phyloP scores from a whole-genome alignment of 371 early-diverging fungal genomes.

The Mucor racemosus region DNA sequence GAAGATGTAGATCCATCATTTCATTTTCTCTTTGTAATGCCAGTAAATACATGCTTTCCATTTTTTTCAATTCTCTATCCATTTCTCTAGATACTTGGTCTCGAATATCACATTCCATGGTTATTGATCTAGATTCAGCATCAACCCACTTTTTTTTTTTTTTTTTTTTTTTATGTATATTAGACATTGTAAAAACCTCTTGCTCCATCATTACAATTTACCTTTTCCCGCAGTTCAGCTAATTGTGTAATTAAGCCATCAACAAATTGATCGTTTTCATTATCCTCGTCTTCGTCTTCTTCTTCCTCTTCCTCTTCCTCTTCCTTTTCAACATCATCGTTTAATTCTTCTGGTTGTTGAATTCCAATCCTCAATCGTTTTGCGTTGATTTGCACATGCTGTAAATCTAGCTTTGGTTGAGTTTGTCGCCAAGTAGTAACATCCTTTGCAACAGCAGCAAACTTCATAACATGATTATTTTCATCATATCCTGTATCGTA shows the following conservation, averaged over 20 bases:
- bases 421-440: conserved; percentile 52
- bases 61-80: conserved; percentile 42
- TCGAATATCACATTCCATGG: conserved; percentile 59
- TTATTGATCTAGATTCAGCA: conserved; percentile 55
- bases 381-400: conserved; percentile 13
- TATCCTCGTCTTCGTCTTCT: conserved; percentile 43
- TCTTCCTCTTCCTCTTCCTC: conserved; percentile 39
- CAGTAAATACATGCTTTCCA: conserved; percentile 47
- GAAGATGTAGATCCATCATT: conserved; percentile 7
- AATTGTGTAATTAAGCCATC: conserved; percentile 43
- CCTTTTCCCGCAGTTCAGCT: conserved; percentile 59
- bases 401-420: conserved; percentile 44
- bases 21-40: conserved; percentile 38
- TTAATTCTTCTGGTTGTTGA: background rate
- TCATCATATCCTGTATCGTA: conserved; percentile 67
- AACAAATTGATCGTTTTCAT: conserved; percentile 45
- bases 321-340: conserved; percentile 25
- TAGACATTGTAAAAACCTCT: background rate
- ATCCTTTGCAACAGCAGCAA: conserved; percentile 70
- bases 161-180: too few species aligned
- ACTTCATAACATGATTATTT: conserved; percentile 65
- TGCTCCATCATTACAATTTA: conserved; percentile 4
- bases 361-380: background rate
- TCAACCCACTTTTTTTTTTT: conserved; percentile 56
- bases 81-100: conserved; percentile 55